Percentiles rank a stretch among this genome's conserved stretches.
Evolutionary conservation across 2,329 filamentous ascomycete species (phyloP).

Genomic region (Cylindrodendrum hubeiense): DNA sequence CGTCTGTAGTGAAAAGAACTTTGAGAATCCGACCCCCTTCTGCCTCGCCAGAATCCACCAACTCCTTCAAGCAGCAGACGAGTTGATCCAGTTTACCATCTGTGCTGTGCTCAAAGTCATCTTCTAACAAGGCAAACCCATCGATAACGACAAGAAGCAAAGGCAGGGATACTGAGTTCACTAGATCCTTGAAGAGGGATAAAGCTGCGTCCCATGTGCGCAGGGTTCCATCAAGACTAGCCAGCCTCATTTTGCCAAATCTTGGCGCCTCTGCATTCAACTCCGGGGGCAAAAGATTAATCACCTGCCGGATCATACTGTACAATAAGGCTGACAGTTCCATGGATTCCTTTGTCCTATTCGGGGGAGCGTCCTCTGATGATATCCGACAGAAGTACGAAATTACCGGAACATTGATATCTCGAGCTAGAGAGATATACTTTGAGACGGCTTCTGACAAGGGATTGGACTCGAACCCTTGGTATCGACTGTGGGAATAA

Average conservation of each 20-base stretch:
- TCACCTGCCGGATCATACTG: slow-evolving; percentile 28
- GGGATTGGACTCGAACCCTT: not conserved
- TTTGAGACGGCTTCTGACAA: not conserved
- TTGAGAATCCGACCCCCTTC: not conserved
- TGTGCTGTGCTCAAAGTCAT: not conserved
- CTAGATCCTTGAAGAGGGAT: not conserved
- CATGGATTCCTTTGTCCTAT: slow-evolving; percentile 26
- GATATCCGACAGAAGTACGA: not conserved
- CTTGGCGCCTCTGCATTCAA: not conserved
- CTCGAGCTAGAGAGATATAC: not conserved
- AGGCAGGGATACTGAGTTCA: not conserved
- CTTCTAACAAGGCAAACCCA: not conserved
- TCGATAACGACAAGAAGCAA: not conserved
- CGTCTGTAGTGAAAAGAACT: not conserved
- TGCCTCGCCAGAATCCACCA: not conserved
- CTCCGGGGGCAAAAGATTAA: slow-evolving; percentile 22
- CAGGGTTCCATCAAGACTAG: not conserved
- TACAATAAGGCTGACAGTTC: slow-evolving; percentile 24
- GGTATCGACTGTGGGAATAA: slow-evolving; percentile 22
- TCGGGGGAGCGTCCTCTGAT: slow-evolving; percentile 8
- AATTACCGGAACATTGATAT: not conserved
- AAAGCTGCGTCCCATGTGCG: not conserved
- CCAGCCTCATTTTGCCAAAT: not conserved
- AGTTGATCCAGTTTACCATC: not conserved
- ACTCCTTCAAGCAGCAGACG: not conserved